Conservation (phyloP, 371 early-diverging fungal species). For the Actinomucor elegans region DNA sequence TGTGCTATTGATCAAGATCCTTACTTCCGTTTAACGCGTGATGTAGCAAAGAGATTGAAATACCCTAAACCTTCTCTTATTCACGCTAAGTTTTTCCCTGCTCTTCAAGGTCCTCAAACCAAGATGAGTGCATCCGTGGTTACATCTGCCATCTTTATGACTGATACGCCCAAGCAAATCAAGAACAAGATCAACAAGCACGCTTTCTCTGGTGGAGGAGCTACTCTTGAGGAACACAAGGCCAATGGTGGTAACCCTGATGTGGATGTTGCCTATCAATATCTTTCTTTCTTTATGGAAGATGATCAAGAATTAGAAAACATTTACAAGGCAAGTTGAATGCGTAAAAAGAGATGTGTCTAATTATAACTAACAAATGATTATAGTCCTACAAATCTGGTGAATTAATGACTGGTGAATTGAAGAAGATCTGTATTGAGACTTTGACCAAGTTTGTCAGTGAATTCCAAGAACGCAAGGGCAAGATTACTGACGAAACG, state of each 20-base stretch:
- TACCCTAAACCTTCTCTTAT: conserved; percentile 96
- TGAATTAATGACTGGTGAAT: conserved; percentile 87
- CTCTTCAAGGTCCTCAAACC: conserved; percentile 93
- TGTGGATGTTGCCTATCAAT: conserved; percentile 98
- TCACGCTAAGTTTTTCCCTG: conserved; percentile 98
- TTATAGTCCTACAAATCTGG: conserved; percentile 81
- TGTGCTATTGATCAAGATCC: conserved; percentile 99
- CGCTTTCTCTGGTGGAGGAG: conserved; percentile 98
- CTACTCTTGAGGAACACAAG: conserved; percentile 90
- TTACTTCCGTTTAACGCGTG: conserved; percentile 99
- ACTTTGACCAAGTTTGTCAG: conserved; percentile 83
- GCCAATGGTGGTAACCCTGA: conserved; percentile 95
- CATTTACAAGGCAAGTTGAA: conserved; percentile 60
- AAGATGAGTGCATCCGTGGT: conserved; percentile 98
- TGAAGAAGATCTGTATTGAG: conserved; percentile 94
- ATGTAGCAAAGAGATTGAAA: conserved; percentile 93
- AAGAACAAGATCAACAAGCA: conserved; percentile 96
- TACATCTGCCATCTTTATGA: conserved; percentile 94
- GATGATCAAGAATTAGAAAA: conserved; percentile 91
- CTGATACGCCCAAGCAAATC: conserved; percentile 93
- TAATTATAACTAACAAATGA: no score
- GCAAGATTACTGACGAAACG: conserved; percentile 64
- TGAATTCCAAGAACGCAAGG: conserved; percentile 84
- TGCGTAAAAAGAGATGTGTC: no score
- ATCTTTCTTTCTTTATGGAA: conserved; percentile 96